Base-by-base conservation (phyloP, 352 stramenopile species). In the Globisporangium paroecandrum region DNA sequence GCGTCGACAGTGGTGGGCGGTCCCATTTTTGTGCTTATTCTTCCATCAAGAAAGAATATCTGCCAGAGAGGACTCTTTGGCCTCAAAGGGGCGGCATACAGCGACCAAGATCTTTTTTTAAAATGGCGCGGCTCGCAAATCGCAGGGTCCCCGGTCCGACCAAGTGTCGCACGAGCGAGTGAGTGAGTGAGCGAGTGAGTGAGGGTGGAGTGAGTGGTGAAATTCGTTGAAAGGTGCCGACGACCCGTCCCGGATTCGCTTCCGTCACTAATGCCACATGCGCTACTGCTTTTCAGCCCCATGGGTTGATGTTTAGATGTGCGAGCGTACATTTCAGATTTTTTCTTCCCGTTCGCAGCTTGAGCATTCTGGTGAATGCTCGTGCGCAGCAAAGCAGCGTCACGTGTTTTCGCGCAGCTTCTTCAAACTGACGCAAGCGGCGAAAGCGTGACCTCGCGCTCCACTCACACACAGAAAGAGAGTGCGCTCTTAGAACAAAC, bases 31-130 rank as follows among this genome's bases (percentile, higher is more conserved):
- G 20, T 43, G 15, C 55, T 47, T 47, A 47, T 47, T 47, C 41
- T 47, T 47, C 18, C 20, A 36, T 47, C 20, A 20, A 20, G 55
- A 60, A 60, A 60, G 55, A 60, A 43, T 41, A 27, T 60, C 27
- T 43, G 7, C 55, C 55, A 10, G 22, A 56, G n/a, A 13, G 9
- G 24, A 15, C 51, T 15, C 51, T 34, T 58, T 4, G 38, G 41
- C 41, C 4, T 18, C 12, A n/a, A 0, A n/a, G 15, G 15, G 3
- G 41, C 6, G 4, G 13, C 41, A 47, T 47, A n/a, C 41, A 47
- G 41, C 41, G 7, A 43, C 36, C 36, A 43, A 43, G 36, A 43
- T 47, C 41, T 47, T 47, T 47, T 47, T 47, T 47, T n/a, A 47
- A 47, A 47, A 47, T 47, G 41, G 41, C 4, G 29, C 13, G 6